Evolutionary conservation across 345 rosid species (phyloP), one percentile per base, ranked within the genome.

Genomic region (Sisymbrium irio): DNA sequence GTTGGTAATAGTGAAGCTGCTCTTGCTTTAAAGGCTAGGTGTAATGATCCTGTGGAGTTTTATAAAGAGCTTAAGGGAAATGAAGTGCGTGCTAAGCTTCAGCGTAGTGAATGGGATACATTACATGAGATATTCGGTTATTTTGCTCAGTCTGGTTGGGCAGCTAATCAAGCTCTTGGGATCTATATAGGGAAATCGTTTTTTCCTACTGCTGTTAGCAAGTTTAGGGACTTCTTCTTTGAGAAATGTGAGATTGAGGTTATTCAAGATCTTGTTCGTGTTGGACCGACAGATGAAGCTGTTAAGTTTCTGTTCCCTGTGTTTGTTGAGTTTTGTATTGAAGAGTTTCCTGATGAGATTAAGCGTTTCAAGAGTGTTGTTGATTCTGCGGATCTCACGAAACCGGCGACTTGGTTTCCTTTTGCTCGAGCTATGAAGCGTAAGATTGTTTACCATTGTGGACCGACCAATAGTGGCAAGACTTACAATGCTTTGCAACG

Each of bases 401-500:
- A 83, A 67, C 98, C 97, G 0, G 90, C 92, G 17, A 85, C 93
- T 15, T 91, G 98, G 97, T 93, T 91, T 76, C 98, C 96, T 53
- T 93, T 89, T 77, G 94, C 97, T 25, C 80, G 96, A 30, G 96
- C 88, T 8, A 94, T 94, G 96, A 94, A 88, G 77, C 90, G 97
- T 6, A 93, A 83, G 78, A 83, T 93, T 33, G 51, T 93, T 35
- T 94, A 94, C 72, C 98, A 94, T 71, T 89, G 97, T 82, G 98
- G 98, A 60, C 98, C 97, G 3, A 94, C 98, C 28, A 94, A 94
- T 39, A 94, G 97, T 73, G 97, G 98, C 14, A 94, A 94, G 76
- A 94, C 98, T 20, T 94, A 87, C 67, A 89, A 89, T 77, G 97
- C 97, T 44, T 67, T 93, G 84, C 97, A 93, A 55, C 72, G 85